Percentiles rank a stretch among this genome's conserved stretches.
Evolutionary conservation across 2,329 filamentous ascomycete genomes (phyloP).

Genomic region (Cercospora berteroae): DNA sequence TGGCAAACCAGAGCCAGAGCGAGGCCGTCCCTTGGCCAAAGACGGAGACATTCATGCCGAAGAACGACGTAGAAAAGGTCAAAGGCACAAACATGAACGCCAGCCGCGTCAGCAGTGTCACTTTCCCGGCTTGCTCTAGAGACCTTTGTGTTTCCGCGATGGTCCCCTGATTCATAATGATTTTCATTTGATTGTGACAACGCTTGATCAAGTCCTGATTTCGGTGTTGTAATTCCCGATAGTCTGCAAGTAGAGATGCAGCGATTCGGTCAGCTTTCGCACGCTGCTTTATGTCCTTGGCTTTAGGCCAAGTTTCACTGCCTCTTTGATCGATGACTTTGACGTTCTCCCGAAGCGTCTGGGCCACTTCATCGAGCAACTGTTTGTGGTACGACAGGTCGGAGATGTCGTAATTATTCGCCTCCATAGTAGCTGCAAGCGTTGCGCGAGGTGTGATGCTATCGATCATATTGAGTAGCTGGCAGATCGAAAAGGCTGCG

Average conservation of each 20-base stretch:
- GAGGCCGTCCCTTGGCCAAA: conserved; percentile 5
- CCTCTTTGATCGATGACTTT: background rate
- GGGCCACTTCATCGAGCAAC: background rate
- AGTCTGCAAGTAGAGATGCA: background rate
- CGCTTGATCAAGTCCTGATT: background rate
- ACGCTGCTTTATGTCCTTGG: background rate
- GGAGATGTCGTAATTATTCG: background rate
- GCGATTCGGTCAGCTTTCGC: background rate
- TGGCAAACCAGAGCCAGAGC: conserved; percentile 4
- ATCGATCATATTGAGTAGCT: background rate
- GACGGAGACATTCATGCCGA: conserved; percentile 9
- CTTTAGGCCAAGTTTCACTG: background rate
- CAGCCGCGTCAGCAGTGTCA: conserved; percentile 2
- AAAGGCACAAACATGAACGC: conserved; percentile 8
- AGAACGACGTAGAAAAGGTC: background rate
- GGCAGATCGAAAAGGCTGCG: background rate
- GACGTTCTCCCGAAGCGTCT: background rate
- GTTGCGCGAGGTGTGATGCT: background rate
- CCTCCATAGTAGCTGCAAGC: background rate
- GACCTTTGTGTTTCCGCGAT: background rate
- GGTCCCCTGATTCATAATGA: background rate
- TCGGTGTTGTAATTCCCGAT: background rate
- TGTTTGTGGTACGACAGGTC: background rate
- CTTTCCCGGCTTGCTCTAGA: background rate
- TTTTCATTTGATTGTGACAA: background rate